phyloP scores from a whole-genome alignment of 495 filamentous ascomycete genomes.

The Penicillium riverlandense region DNA sequence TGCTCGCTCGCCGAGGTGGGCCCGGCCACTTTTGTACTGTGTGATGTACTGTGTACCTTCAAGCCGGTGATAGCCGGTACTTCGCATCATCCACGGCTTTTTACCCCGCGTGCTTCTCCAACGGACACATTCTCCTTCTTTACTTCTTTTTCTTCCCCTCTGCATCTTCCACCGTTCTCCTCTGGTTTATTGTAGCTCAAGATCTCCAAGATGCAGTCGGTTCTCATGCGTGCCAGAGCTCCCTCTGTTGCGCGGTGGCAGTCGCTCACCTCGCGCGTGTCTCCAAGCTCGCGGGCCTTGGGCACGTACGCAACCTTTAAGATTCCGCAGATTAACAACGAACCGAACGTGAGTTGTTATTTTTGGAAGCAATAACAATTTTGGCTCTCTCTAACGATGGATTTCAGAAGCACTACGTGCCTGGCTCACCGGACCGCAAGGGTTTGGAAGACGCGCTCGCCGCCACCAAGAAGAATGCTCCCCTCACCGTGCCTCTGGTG shows the following conservation, averaged over 20 bases:
- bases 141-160: slow-evolving; percentile 5
- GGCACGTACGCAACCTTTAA: slow-evolving; percentile 71
- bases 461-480: slow-evolving; percentile 47
- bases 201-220: slow-evolving; percentile 27
- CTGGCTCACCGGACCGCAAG: slow-evolving; percentile 69
- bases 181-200: not conserved
- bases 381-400: not conserved
- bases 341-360: slow-evolving; percentile 71
- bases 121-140: too few relatives aligned
- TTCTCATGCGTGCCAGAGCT: slow-evolving; percentile 26
- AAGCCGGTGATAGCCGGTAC: slow-evolving; percentile 18
- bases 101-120: slow-evolving; percentile 12
- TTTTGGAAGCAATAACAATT: not conserved
- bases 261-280: slow-evolving; percentile 17
- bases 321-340: slow-evolving; percentile 79
- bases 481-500: slow-evolving; percentile 68
- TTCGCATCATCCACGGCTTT: slow-evolving; percentile 3
- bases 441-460: slow-evolving; percentile 65
- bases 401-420: slow-evolving; percentile 74
- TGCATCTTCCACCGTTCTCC: not conserved
- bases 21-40: not conserved
- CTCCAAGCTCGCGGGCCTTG: slow-evolving; percentile 23
- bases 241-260: slow-evolving; percentile 16
- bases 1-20: slow-evolving; percentile 5
- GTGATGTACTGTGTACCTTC: not conserved